Conservation (phyloP, 139 green algal genomes). For the Ulvella scutata region DNA sequence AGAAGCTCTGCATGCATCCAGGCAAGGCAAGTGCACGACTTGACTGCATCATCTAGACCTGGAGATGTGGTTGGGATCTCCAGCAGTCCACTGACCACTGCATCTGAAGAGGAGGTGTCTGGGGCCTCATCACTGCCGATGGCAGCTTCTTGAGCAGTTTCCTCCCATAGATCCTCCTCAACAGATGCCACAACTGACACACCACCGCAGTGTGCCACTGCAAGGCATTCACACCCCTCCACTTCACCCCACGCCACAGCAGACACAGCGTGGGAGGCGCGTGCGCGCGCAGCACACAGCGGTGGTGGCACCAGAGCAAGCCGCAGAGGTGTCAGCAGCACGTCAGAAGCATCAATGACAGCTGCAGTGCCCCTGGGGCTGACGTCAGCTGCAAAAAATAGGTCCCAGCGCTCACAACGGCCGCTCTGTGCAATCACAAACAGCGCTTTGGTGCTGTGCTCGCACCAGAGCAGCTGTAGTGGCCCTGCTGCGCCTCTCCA, state of each 20-base stretch:
- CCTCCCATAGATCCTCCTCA: constrained; percentile 60
- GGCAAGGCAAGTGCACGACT: too few species aligned
- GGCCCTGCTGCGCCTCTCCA: background rate
- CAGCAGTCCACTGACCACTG: too few species aligned
- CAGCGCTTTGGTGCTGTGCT: constrained; percentile 19
- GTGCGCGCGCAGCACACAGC: constrained; percentile 37
- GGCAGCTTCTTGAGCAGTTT: constrained; percentile 23
- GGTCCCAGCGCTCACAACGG: constrained; percentile 11
- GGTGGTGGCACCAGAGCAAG: constrained; percentile 64
- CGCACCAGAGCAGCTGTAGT: constrained; percentile 34
- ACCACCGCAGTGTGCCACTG: background rate
- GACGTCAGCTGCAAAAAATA: constrained; percentile 16
- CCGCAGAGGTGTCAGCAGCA: constrained; percentile 68
- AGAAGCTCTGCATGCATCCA: too few species aligned
- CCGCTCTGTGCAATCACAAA: constrained; percentile 16
- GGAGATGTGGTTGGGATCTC: too few species aligned
- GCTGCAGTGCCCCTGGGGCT: constrained; percentile 49
- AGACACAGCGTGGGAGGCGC: constrained; percentile 12
- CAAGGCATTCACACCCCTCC: background rate
- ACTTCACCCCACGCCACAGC: constrained; percentile 9
- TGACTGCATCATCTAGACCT: too few species aligned
- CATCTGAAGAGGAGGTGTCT: too few species aligned
- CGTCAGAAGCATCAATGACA: constrained; percentile 61
- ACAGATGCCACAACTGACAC: constrained; percentile 6
- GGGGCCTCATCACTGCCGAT: too few species aligned